Conservation (phyloP, 352 stramenopile species). For the Pythium brachiatum region DNA sequence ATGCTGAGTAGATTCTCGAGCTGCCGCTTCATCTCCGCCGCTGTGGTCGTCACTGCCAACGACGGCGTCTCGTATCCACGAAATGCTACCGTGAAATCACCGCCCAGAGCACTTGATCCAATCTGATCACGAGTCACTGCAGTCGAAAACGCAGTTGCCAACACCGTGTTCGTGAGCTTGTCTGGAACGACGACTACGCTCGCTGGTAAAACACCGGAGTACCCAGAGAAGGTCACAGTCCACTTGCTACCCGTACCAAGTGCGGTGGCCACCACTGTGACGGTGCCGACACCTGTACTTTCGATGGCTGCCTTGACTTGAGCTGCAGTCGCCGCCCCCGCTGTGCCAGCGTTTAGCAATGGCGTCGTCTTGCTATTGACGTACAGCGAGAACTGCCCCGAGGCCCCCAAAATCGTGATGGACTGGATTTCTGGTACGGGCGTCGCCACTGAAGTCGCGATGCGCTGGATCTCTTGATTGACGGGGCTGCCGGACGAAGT, state of each 20-base stretch:
- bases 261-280: slow-evolving; percentile 39
- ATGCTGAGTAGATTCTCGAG: slow-evolving; percentile 89
- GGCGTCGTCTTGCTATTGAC: slow-evolving; percentile 57
- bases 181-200: slow-evolving; percentile 55
- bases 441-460: slow-evolving; percentile 68
- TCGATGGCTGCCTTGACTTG: slow-evolving; percentile 56
- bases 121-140: slow-evolving; percentile 39
- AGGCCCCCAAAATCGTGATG: slow-evolving; percentile 58
- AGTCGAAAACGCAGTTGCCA: slow-evolving; percentile 44
- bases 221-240: slow-evolving; percentile 64
- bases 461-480: slow-evolving; percentile 87
- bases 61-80: slow-evolving; percentile 71
- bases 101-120: slow-evolving; percentile 51
- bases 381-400: slow-evolving; percentile 71
- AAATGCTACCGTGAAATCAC: slow-evolving; percentile 85
- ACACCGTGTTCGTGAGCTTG: slow-evolving; percentile 53
- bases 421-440: slow-evolving; percentile 72
- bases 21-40: slow-evolving; percentile 72
- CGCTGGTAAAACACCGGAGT: slow-evolving; percentile 39
- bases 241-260: slow-evolving; percentile 52
- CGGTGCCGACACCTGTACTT: slow-evolving; percentile 50
- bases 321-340: slow-evolving; percentile 23
- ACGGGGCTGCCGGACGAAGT: slow-evolving; percentile 79
- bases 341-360: slow-evolving; percentile 40
- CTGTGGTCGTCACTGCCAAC: slow-evolving; percentile 49